Conservation (phyloP, 164 flowering plant species). For the Sedum album region DNA sequence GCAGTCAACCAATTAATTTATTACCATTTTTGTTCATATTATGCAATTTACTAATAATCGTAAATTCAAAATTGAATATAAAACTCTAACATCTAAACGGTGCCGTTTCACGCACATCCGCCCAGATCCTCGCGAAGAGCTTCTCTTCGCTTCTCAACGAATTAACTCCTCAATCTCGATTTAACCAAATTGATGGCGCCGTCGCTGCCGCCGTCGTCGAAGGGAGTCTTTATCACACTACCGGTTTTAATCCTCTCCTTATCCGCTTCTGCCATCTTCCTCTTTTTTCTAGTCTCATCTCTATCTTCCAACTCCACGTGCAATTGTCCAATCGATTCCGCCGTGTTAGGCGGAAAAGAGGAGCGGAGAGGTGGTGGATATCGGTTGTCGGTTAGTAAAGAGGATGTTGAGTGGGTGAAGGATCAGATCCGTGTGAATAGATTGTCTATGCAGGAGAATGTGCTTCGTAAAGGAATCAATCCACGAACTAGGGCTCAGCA, state of each 20-base stretch:
- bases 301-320: conserved; percentile 36
- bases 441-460: conserved; percentile 55
- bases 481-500: conserved; percentile 86
- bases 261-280: conserved; percentile 30
- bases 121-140: not conserved
- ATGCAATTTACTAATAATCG: too few species aligned
- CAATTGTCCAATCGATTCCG: conserved; percentile 6
- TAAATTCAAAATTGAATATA: too few species aligned
- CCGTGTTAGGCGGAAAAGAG: not conserved
- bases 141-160: not conserved
- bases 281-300: conserved; percentile 55
- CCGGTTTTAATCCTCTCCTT: conserved; percentile 40
- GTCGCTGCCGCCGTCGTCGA: conserved; percentile 16
- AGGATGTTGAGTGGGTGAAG: conserved; percentile 70
- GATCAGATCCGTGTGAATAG: conserved; percentile 58
- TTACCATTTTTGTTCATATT: not conserved
- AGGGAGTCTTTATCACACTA: conserved; percentile 35
- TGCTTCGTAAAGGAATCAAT: conserved; percentile 83
- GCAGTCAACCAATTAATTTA: not conserved
- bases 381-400: conserved; percentile 35
- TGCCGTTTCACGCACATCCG: too few species aligned
- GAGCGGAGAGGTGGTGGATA: not conserved
- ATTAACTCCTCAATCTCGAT: not conserved
- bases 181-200: not conserved
- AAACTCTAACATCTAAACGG: too few species aligned